Evolutionary conservation across 73 alveolate species (phyloP), one percentile per base, ranked within the genome.

Genomic region (Paramecium primaurelia): DNA sequence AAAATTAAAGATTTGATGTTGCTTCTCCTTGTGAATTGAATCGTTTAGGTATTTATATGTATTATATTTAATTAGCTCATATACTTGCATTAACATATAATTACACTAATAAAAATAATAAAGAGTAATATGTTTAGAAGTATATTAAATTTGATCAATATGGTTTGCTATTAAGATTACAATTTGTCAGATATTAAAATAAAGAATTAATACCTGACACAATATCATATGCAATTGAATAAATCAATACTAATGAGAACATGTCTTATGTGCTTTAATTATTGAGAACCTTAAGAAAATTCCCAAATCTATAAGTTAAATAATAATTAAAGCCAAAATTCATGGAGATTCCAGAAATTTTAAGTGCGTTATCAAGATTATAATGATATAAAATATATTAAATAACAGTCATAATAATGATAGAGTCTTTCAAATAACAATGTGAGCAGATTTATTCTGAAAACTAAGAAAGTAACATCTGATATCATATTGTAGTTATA

Each of bases 61-160:
- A 10, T 54, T 54, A 54, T 54, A 54, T 18, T 28, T 12, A 25
- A 28, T 44, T 80, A 80, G 91, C 58, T 22, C 58, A 45, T 9
- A 80, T 80, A 14, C 58, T 80, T 32, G 91, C 91, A 18, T 25
- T 44, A 80, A 49, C 91, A 10, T 80, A 80, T 14, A 45, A 40
- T 20, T 80, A 45, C 34, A 32, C 91, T 3, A 45, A 42, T 45
- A 80, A 80, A 36, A 42, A 80, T 10, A 42, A 80, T 12, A 80
- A 80, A 80, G 91, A 80, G 25, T 44, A 42, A 45, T 80, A 80
- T 47, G 77, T 80, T 49, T 8, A 47, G 18, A 80, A 80, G 26
- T 49, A 80, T 4, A 22, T 80, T 20, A 80, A 45, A 42, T 80
- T 80, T 32, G 91, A 49, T 45, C 34, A 80, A 80, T 49, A 42